phyloP scores from a whole-genome alignment of 1,139 yeast species.

The Cylindricascospora bacillispora region DNA sequence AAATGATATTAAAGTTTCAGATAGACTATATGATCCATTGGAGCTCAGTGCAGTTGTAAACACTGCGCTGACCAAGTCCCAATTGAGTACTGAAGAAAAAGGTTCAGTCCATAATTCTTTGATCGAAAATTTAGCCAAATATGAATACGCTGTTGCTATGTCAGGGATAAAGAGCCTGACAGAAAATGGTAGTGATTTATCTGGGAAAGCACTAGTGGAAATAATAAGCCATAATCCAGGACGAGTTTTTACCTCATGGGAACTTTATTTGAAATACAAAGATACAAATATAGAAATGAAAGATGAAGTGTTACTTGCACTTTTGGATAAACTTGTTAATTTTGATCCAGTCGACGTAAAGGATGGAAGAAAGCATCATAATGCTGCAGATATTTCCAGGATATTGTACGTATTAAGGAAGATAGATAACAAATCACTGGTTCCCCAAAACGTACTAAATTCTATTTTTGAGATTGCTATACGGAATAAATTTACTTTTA shows the following conservation, averaged over 20 bases:
- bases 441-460: slow-evolving; percentile 6
- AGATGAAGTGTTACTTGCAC: slow-evolving; percentile 10
- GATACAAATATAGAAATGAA: slow-evolving; percentile 5
- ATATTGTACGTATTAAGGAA: slow-evolving; percentile 7
- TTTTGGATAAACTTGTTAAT: slow-evolving; percentile 11
- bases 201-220: slow-evolving; percentile 11
- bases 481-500: slow-evolving; percentile 8
- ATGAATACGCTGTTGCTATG: neutral
- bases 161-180: neutral
- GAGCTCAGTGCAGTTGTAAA: too few species aligned
- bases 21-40: too few species aligned
- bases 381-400: slow-evolving; percentile 10
- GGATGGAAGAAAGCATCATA: slow-evolving; percentile 12
- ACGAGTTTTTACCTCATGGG: slow-evolving; percentile 23
- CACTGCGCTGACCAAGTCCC: too few species aligned
- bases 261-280: slow-evolving; percentile 10
- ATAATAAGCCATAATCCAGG: slow-evolving; percentile 22
- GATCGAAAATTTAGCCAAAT: neutral
- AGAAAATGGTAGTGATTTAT: slow-evolving; percentile 4
- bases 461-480: slow-evolving; percentile 7
- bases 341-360: slow-evolving; percentile 13
- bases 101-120: too few species aligned
- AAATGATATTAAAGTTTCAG: too few species aligned
- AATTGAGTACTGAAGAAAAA: too few species aligned
- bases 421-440: slow-evolving; percentile 5